phyloP scores from a whole-genome alignment of 2,329 filamentous ascomycete genomes.

The Diaporthe destruens region DNA sequence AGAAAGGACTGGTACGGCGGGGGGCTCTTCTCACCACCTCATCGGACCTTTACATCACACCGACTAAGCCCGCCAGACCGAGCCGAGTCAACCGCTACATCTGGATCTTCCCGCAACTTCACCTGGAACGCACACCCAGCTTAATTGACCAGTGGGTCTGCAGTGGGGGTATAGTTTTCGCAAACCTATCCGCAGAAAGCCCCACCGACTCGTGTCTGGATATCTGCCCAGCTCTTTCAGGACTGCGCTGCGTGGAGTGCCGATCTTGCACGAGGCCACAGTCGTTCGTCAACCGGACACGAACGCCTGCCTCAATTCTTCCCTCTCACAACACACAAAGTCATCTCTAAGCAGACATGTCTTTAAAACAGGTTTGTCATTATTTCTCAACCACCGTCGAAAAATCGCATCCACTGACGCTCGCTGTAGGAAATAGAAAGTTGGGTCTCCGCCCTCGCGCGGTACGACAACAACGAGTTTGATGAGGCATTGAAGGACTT shows the following conservation, averaged over 20 bases:
- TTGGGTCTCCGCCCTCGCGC: conserved; percentile 90
- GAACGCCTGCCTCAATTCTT: conserved; percentile 31
- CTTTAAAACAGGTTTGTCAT: conserved; percentile 55
- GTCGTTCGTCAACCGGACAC: conserved; percentile 36
- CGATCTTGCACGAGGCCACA: conserved; percentile 6
- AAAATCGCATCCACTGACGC: conserved; percentile 25
- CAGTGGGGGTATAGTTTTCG: conserved; percentile 12
- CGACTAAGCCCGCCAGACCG: conserved; percentile 25
- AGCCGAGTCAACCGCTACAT: conserved; percentile 25
- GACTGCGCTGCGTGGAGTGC: conserved; percentile 20
- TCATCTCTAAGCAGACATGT: conserved; percentile 49
- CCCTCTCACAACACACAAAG: not conserved
- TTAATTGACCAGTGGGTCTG: conserved; percentile 28
- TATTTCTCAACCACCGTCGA: too few species aligned
- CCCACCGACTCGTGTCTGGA: conserved; percentile 33
- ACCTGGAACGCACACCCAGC: conserved; percentile 26
- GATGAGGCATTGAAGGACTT: conserved; percentile 89
- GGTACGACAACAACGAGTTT: conserved; percentile 98
- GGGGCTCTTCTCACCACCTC: conserved; percentile 37
- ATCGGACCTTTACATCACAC: conserved; percentile 38
- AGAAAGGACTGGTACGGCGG: conserved; percentile 38
- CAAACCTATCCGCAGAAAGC: conserved; percentile 24
- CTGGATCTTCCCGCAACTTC: conserved; percentile 19
- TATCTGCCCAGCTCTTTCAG: conserved; percentile 32
- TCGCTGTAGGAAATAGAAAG: conserved; percentile 90